Percentiles rank a stretch among this genome's conserved stretches.
Conservation (phyloP, 176 grass and related monocot genomes). For the Puccinellia tenuiflora region DNA sequence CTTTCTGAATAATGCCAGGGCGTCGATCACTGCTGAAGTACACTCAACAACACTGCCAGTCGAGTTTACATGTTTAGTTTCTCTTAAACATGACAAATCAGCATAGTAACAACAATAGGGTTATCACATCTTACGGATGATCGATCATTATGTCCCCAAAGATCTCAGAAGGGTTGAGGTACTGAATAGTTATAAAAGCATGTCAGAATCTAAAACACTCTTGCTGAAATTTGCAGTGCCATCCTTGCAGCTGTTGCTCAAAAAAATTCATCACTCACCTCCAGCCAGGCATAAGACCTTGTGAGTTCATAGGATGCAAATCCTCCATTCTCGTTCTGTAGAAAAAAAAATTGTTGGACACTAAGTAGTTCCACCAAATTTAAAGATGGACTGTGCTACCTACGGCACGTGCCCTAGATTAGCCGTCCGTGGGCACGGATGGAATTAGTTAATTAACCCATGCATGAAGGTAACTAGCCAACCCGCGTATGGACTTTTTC, state of each 20-base stretch:
- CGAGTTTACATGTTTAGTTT: conserved; percentile 18
- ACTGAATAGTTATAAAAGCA: conserved; percentile 34
- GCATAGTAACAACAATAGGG: not conserved
- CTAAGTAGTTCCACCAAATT: not conserved
- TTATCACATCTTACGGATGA: conserved; percentile 75
- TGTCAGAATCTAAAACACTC: not conserved
- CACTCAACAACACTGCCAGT: conserved; percentile 77
- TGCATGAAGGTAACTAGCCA: no score
- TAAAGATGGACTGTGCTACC: no score
- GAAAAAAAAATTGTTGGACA: conserved; percentile 10
- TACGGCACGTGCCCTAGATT: no score
- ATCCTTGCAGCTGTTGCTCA: not conserved
- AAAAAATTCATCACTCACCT: conserved; percentile 43
- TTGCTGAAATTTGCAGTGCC: not conserved
- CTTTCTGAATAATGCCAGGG: conserved; percentile 71
- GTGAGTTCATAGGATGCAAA: conserved; percentile 88
- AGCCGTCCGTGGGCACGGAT: no score
- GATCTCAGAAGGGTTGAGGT: conserved; percentile 87
- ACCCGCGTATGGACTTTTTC: no score
- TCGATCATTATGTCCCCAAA: conserved; percentile 93
- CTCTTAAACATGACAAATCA: conserved; percentile 14
- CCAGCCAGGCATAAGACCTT: conserved; percentile 86
- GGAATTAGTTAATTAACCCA: no score
- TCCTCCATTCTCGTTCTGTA: conserved; percentile 80
- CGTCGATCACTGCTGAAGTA: conserved; percentile 82